These are phyloP conservation scores for Ceratobasidium sp. DNA, from an alignment of 1,284 basidiomycete genomes.

Conservation along the genomic window DNA sequence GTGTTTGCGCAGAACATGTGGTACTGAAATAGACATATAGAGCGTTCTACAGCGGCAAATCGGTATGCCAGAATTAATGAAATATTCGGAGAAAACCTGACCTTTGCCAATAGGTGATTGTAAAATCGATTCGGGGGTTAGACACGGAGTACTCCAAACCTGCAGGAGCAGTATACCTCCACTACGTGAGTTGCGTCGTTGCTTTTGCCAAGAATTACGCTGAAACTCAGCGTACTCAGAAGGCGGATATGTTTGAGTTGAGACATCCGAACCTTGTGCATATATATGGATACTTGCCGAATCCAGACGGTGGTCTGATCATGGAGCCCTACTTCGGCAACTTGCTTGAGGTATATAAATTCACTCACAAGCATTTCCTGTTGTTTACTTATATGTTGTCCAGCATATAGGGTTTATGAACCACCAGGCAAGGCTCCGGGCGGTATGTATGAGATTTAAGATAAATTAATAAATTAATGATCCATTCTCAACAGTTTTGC, in stretches of 20 bases:
- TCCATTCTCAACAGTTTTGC: not conserved
- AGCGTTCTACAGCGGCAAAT: too few relatives aligned
- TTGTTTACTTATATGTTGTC: not conserved
- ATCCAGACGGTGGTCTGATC: not conserved
- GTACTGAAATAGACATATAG: too few relatives aligned
- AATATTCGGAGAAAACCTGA: too few relatives aligned
- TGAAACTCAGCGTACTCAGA: not conserved
- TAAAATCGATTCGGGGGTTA: too few relatives aligned
- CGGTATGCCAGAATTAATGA: too few relatives aligned
- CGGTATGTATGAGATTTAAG: not conserved
- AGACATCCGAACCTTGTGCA: conserved; percentile 6
- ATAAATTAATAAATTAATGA: not conserved
- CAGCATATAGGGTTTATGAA: conserved; percentile 8
- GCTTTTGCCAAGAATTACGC: too few relatives aligned
- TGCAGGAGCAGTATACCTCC: too few relatives aligned
- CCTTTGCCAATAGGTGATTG: too few relatives aligned
- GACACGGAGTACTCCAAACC: too few relatives aligned
- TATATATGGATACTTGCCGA: not conserved
- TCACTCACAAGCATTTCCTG: not conserved
- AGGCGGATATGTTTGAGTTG: conserved; percentile 4
- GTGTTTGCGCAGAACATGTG: too few relatives aligned
- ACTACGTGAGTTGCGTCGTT: too few relatives aligned
- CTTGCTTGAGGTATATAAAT: not conserved
- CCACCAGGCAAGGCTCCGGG: not conserved
- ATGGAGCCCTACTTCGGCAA: conserved; percentile 14